A percentile compares a stretch with the other conserved stretches of the same genome.
Evolutionary conservation across 2,329 filamentous ascomycete species (phyloP).

Genomic region (Pyricularia sp.): DNA sequence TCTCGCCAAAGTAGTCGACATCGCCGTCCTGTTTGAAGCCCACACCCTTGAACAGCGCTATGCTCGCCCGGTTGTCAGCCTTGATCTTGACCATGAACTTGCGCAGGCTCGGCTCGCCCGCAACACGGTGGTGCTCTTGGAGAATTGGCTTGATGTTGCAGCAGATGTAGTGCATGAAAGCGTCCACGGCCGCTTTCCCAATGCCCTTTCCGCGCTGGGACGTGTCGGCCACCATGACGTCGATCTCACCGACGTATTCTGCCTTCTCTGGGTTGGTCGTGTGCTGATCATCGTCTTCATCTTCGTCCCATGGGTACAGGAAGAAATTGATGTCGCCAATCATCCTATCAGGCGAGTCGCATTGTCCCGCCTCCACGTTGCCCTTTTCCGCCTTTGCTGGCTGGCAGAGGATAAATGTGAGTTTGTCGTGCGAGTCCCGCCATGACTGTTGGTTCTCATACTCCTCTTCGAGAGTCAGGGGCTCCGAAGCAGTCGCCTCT

Average conservation of each 20-base stretch:
- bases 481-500: conserved; percentile 79
- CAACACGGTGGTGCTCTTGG: conserved; percentile 34
- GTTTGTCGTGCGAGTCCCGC: conserved; percentile 72
- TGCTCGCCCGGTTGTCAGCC: conserved; percentile 41
- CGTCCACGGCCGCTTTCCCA: conserved; percentile 54
- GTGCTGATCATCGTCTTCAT: conserved; percentile 26
- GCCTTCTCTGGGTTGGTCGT: conserved; percentile 11
- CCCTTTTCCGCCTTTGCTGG: conserved; percentile 20
- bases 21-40: conserved; percentile 42
- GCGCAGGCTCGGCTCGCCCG: conserved; percentile 11
- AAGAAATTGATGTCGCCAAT: conserved; percentile 78
- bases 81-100: conserved; percentile 37
- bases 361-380: conserved; percentile 22
- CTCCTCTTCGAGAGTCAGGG: conserved; percentile 67
- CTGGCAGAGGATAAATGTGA: conserved; percentile 81
- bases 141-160: conserved; percentile 44
- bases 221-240: conserved; percentile 72
- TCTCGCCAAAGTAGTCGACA: conserved; percentile 52
- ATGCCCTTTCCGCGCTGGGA: conserved; percentile 51
- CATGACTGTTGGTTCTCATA: conserved; percentile 86
- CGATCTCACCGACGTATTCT: conserved; percentile 58
- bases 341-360: conserved; percentile 51
- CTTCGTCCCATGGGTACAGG: conserved; percentile 49
- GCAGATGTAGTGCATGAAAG: conserved; percentile 62
- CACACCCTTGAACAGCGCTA: conserved; percentile 39